phyloP scores from a whole-genome alignment of 441 rosid species.

The California macrophylla region DNA sequence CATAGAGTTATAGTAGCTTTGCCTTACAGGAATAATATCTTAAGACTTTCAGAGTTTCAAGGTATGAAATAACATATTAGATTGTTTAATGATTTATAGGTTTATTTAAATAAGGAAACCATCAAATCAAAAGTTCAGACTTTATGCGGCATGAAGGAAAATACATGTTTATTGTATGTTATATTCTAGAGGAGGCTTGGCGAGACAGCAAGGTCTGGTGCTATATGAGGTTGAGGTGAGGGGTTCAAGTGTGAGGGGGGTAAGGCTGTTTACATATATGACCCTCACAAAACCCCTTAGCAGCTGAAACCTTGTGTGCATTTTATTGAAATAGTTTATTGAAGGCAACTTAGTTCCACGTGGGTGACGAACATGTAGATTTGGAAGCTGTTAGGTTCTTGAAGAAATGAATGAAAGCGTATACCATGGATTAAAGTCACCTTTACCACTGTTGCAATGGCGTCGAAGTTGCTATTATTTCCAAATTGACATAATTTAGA shows the following conservation, averaged over 20 bases:
- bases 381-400: background rate
- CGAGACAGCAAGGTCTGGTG: background rate
- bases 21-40: background rate
- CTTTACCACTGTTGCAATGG: background rate
- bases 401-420: slow-evolving; percentile 5
- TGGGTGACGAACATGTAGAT: background rate
- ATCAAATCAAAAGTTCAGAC: background rate
- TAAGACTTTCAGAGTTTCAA: background rate
- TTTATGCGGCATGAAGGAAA: background rate
- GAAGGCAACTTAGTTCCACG: background rate
- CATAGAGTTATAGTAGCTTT: background rate
- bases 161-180: background rate
- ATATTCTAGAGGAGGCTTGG: background rate
- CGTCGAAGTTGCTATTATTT: background rate
- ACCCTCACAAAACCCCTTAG: background rate
- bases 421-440: background rate
- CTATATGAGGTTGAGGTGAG: background rate
- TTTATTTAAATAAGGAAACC: background rate
- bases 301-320: background rate
- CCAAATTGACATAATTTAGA: background rate
- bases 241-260: background rate
- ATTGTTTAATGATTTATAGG: background rate
- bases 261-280: background rate
- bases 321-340: too few relatives aligned
- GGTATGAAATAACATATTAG: background rate